These are phyloP conservation scores for Whalleya microplaca DNA, from an alignment of 2,329 filamentous ascomycete species.

Conservation along the genomic window DNA sequence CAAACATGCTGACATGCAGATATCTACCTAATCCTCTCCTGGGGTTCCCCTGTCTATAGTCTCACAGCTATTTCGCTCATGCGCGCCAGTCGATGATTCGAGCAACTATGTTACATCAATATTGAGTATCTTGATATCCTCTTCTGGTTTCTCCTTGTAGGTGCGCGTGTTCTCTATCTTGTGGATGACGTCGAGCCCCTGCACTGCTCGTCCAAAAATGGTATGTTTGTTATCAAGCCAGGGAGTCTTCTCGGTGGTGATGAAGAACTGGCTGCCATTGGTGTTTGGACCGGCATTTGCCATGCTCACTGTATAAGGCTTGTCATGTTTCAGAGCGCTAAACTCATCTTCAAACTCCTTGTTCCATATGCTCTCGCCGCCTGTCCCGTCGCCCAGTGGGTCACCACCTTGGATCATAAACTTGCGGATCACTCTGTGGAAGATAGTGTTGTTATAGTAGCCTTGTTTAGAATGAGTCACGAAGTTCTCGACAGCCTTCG, in stretches of 20 bases:
- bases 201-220: constrained; percentile 88
- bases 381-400: constrained; percentile 84
- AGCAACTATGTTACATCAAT: constrained; percentile 63
- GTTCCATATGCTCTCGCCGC: constrained; percentile 93
- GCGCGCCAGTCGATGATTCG: background rate
- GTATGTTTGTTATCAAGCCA: constrained; percentile 98
- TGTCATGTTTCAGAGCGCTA: constrained; percentile 87
- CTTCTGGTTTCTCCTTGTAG: constrained; percentile 89
- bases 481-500: constrained; percentile 96
- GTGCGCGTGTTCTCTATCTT: constrained; percentile 91
- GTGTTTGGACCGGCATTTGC: constrained; percentile 95
- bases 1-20: too few species aligned
- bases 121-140: constrained; percentile 96
- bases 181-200: constrained; percentile 92
- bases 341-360: constrained; percentile 93
- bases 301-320: constrained; percentile 96
- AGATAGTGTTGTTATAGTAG: constrained; percentile 98
- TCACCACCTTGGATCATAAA: constrained; percentile 97
- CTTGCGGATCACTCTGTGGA: constrained; percentile 94
- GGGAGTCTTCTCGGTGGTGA: constrained; percentile 94
- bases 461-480: constrained; percentile 85
- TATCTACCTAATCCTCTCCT: too few species aligned
- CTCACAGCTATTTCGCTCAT: background rate
- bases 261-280: constrained; percentile 97
- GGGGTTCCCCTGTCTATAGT: background rate